phyloP scores from a whole-genome alignment of 176 grass and related monocot genomes.

The Carex scoparia region DNA sequence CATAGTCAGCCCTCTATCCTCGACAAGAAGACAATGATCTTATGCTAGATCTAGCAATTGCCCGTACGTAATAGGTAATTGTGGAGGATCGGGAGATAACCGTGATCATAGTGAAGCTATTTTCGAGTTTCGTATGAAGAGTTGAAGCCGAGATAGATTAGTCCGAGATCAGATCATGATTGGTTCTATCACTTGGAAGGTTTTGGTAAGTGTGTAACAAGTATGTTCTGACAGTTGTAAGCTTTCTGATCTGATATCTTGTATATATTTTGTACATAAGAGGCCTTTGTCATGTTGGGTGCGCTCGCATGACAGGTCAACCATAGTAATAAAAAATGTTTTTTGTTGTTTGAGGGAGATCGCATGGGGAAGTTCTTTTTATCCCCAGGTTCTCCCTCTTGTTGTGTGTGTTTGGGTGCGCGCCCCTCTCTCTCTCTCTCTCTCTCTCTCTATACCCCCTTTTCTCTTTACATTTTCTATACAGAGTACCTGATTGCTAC shows the following conservation, averaged over 20 bases:
- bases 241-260: slow-evolving; percentile 24
- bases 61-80: too few species aligned
- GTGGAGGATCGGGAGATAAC: too few species aligned
- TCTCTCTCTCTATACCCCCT: not conserved
- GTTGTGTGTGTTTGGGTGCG: not conserved
- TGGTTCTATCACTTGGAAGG: not conserved
- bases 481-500: not conserved
- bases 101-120: too few species aligned
- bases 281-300: slow-evolving; percentile 35
- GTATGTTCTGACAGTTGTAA: not conserved
- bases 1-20: too few species aligned
- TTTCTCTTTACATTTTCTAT: not conserved
- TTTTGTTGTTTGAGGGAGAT: slow-evolving; percentile 21
- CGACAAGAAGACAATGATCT: too few species aligned
- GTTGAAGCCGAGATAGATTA: too few species aligned
- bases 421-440: not conserved
- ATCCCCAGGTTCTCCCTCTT: slow-evolving; percentile 13
- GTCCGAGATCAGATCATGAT: not conserved
- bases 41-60: too few species aligned
- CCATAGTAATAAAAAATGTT: slow-evolving; percentile 22
- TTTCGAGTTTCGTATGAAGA: too few species aligned
- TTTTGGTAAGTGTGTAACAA: slow-evolving; percentile 5
- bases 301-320: slow-evolving; percentile 31
- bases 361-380: slow-evolving; percentile 25
- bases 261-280: slow-evolving; percentile 12